Conservation (phyloP, 805 yeast species). For the Clavispora fructus region DNA sequence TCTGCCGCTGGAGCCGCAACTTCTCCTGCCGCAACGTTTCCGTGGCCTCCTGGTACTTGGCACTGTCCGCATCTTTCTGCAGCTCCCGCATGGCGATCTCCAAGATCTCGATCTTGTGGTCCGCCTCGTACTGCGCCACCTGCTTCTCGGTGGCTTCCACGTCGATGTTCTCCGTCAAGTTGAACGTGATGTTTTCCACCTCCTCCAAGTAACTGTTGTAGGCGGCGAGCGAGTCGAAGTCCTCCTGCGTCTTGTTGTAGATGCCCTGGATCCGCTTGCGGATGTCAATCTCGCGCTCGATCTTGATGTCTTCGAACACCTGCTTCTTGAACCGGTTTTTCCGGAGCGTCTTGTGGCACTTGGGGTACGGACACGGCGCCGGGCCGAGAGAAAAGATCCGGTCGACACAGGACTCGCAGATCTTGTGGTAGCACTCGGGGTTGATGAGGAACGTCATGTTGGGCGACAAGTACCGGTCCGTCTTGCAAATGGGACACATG, state of each 20-base stretch:
- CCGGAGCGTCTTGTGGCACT: constrained; percentile 81
- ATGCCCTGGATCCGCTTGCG: constrained; percentile 71
- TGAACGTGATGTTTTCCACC: constrained; percentile 76
- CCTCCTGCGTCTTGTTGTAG: constrained; percentile 75
- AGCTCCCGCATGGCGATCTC: constrained; percentile 71
- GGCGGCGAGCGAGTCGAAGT: constrained; percentile 54
- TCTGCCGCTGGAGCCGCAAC: constrained; percentile 60
- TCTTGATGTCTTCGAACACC: constrained; percentile 82
- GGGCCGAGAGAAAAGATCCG: constrained; percentile 93
- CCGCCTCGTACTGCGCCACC: constrained; percentile 62
- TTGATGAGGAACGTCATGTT: constrained; percentile 88
- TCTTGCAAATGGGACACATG: constrained; percentile 96
- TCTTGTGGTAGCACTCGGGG: constrained; percentile 97
- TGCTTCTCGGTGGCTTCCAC: constrained; percentile 63
- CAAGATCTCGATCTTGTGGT: constrained; percentile 68
- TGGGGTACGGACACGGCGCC: constrained; percentile 92
- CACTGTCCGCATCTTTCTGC: constrained; percentile 56
- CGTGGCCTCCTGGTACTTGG: constrained; percentile 55
- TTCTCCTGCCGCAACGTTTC: constrained; percentile 58
- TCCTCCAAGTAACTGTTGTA: constrained; percentile 79
- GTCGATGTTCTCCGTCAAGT: constrained; percentile 65
- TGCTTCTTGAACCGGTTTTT: constrained; percentile 89
- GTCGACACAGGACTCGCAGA: constrained; percentile 95
- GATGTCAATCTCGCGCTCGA: constrained; percentile 90
- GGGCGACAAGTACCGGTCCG: constrained; percentile 90